Base-by-base conservation (phyloP, 2,329 filamentous ascomycete species). In the Fusarium tupiense region DNA sequence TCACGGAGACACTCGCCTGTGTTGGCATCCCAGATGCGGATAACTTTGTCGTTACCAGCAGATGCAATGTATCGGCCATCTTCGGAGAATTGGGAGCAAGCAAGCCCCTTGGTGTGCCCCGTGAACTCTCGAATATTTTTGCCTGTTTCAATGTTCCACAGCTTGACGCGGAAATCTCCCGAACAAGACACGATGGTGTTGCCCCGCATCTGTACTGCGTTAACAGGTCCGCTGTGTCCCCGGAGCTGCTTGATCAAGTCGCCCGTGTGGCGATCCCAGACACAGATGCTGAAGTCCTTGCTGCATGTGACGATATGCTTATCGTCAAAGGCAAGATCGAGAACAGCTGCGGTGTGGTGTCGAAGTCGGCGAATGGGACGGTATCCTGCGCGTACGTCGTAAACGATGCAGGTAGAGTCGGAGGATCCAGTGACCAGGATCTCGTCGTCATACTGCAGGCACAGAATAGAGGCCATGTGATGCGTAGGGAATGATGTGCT, bases 401-500 rank as follows among this genome's bases (percentile, higher is more conserved):
- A 97, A 29, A 99, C 89, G 71, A 99, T 97, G 83, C 95, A 97
- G 37, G 92, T 94, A 59, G 91, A 91, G 82, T 99, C 96, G 2
- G 95, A 98, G 13, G 95, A 98, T 58, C 96, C 96, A 8, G 96
- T 98, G 22, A 98, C 95, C 77, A 99, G 91, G 72, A 98, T 97
- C 53, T 93, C 88, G 59, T 96, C 91, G 80, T 99, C 96, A 81
- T 97, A 99, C 80, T 98, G 95, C 57, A 99, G 88, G 82, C 96
- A 99, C 26, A 99, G 88, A 70, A 99, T 97, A 19, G 95, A 98
- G 5, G 95, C 95, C 73, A 93, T 92, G 85, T 99, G 96, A 82
- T 95, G 94, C 53, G 86, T 84, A 26, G 86, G 82, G 72, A 91
- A 92, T 12, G 88, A 90, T 40, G 88, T 87, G 2, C 88, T 86